Conservation (phyloP, 192 early-diverging fungal species). For the Backusella sp. region DNA sequence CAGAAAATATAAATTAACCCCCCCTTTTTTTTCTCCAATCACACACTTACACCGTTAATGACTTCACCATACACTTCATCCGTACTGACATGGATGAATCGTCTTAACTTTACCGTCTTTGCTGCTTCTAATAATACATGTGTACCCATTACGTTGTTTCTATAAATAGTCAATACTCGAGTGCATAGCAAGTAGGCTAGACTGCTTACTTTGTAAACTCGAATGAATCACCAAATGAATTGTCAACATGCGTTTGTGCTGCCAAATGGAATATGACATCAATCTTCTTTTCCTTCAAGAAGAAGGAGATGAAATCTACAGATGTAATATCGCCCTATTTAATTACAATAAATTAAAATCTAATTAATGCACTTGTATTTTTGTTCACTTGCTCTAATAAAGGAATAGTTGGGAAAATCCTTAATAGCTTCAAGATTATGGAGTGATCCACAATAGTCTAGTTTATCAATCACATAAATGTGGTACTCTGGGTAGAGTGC, state of each 20-base stretch:
- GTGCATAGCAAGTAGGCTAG: neutral
- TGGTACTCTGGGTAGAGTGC: slow-evolving; percentile 66
- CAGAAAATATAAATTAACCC: neutral
- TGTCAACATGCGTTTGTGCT: slow-evolving; percentile 82
- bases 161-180: neutral
- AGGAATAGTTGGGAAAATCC: slow-evolving; percentile 54
- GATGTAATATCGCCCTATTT: slow-evolving; percentile 66
- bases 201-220: slow-evolving; percentile 59
- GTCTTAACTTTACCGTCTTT: slow-evolving; percentile 43
- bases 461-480: slow-evolving; percentile 67
- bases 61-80: slow-evolving; percentile 86
- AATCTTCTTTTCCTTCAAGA: slow-evolving; percentile 66
- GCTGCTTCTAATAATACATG: slow-evolving; percentile 78
- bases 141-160: slow-evolving; percentile 79
- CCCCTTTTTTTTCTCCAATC: neutral
- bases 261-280: slow-evolving; percentile 78
- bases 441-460: slow-evolving; percentile 76
- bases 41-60: slow-evolving; percentile 43
- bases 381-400: slow-evolving; percentile 54
- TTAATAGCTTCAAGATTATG: slow-evolving; percentile 51
- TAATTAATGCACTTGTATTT: neutral
- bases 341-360: neutral
- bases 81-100: slow-evolving; percentile 77
- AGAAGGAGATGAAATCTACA: slow-evolving; percentile 57
- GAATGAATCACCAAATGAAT: slow-evolving; percentile 81